Evolutionary conservation across 345 rosid species (phyloP).

Genomic region (Acer campestre): DNA sequence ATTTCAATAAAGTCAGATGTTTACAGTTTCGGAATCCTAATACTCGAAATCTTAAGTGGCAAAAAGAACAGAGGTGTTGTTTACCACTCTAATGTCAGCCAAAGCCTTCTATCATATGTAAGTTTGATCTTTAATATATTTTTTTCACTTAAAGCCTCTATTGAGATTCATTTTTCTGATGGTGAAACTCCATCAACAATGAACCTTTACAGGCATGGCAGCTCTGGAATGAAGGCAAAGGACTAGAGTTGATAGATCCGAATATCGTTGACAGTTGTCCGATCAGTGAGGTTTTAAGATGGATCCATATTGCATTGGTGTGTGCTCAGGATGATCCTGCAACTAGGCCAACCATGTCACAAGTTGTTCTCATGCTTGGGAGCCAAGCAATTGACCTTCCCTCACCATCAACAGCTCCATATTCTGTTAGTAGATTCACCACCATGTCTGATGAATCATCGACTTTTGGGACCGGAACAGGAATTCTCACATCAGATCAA

Average conservation of each 20-base stretch:
- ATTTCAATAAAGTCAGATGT: slow-evolving; percentile 57
- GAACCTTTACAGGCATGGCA: slow-evolving; percentile 45
- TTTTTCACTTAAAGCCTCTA: not conserved
- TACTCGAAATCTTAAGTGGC: slow-evolving; percentile 49
- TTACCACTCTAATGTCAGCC: slow-evolving; percentile 22
- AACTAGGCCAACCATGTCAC: slow-evolving; percentile 48
- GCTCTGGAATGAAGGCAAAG: slow-evolving; percentile 41
- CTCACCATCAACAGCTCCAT: slow-evolving; percentile 31
- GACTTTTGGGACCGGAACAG: slow-evolving; percentile 10
- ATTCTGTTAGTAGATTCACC: slow-evolving; percentile 27
- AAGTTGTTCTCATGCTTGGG: slow-evolving; percentile 48
- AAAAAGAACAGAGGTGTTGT: slow-evolving; percentile 39
- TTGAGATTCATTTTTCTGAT: too few species aligned
- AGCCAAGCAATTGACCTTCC: slow-evolving; percentile 42
- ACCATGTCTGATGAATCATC: slow-evolving; percentile 31
- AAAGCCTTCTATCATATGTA: slow-evolving; percentile 47
- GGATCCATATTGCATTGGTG: slow-evolving; percentile 47
- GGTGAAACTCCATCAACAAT: not conserved
- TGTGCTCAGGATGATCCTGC: slow-evolving; percentile 52
- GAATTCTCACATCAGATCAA: slow-evolving; percentile 29
- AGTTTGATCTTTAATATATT: not conserved
- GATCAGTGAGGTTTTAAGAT: slow-evolving; percentile 32
- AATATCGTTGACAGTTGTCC: slow-evolving; percentile 26
- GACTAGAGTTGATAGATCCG: slow-evolving; percentile 37
- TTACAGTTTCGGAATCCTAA: slow-evolving; percentile 47